Conservation (phyloP, 306 rosid species). For the Leucaena leucocephala region DNA sequence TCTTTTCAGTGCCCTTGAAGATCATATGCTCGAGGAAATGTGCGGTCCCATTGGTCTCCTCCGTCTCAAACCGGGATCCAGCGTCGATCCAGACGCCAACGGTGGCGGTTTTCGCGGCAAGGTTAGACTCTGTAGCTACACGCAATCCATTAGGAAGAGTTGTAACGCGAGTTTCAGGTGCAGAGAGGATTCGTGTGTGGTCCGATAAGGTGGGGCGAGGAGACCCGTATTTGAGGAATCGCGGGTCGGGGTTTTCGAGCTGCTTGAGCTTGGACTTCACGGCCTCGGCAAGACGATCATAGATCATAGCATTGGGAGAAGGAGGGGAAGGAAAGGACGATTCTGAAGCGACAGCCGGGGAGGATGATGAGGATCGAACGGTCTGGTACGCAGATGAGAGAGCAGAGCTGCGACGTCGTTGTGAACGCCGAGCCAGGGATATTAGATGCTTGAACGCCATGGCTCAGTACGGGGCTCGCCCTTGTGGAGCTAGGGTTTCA, state of each 20-base stretch:
- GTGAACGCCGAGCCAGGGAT: conserved; percentile 67
- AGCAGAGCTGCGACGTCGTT: conserved; percentile 22
- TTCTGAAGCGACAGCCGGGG: conserved; percentile 50
- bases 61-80: conserved; percentile 89
- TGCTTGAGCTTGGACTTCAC: conserved; percentile 67
- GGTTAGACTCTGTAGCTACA: conserved; percentile 84
- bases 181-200: conserved; percentile 68
- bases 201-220: conserved; percentile 67
- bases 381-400: conserved; percentile 32
- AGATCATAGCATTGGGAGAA: conserved; percentile 81
- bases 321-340: conserved; percentile 60
- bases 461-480: conserved; percentile 30
- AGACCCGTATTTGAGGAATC: conserved; percentile 87
- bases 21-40: conserved; percentile 97
- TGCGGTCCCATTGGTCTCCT: conserved; percentile 90
- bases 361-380: conserved; percentile 51
- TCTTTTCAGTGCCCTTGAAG: conserved; percentile 78
- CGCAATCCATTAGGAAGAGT: conserved; percentile 87
- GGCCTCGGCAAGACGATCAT: conserved; percentile 82
- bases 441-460: conserved; percentile 83
- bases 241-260: conserved; percentile 82
- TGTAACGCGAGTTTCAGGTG: conserved; percentile 86
- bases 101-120: conserved; percentile 67
- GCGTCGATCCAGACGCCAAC: conserved; percentile 97
- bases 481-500: conserved; percentile 50